A percentile compares a stretch with the other conserved stretches of the same genome.
Conservation (phyloP, 768 basidiomycete species). For the Phylloporus sp. region DNA sequence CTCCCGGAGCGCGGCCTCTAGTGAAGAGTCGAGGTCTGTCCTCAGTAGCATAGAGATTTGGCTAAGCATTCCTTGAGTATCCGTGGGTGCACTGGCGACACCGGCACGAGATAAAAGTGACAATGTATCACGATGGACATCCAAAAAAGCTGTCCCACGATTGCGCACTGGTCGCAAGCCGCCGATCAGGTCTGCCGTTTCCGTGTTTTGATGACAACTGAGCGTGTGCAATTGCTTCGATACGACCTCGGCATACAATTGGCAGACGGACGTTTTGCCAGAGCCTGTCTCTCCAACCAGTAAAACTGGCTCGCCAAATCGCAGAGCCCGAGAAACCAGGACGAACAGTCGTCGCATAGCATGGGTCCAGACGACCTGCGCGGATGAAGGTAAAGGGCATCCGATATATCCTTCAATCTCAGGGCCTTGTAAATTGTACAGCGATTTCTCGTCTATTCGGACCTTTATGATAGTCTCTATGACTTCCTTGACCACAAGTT, state of each 20-base stretch:
- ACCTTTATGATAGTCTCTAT: slow-evolving; percentile 89
- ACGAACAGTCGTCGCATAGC: slow-evolving; percentile 90
- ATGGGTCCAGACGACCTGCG: slow-evolving; percentile 80
- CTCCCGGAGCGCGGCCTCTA: slow-evolving; percentile 34
- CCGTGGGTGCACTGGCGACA: slow-evolving; percentile 21
- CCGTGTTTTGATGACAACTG: slow-evolving; percentile 97
- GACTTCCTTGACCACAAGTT: slow-evolving; percentile 83
- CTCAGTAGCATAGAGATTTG: slow-evolving; percentile 22
- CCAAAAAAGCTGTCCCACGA: slow-evolving; percentile 50
- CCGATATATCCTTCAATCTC: slow-evolving; percentile 49
- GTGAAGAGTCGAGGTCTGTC: slow-evolving; percentile 28
- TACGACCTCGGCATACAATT: slow-evolving; percentile 71
- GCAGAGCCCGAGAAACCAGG: slow-evolving; percentile 77
- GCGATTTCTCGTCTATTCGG: slow-evolving; percentile 58
- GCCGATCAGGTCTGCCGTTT: slow-evolving; percentile 94
- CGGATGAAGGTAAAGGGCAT: slow-evolving; percentile 42
- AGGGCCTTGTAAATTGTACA: slow-evolving; percentile 58
- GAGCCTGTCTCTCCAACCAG: slow-evolving; percentile 97
- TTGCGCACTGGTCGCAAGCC: slow-evolving; percentile 86
- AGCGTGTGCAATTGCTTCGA: slow-evolving; percentile 61
- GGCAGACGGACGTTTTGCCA: slow-evolving; percentile 96
- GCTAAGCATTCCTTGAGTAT: slow-evolving; percentile 24
- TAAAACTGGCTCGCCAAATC: slow-evolving; percentile 89
- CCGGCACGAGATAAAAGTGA: slow-evolving; percentile 41
- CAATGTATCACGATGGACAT: slow-evolving; percentile 41